Percentiles rank a stretch among this genome's conserved stretches.
Evolutionary conservation across 352 stramenopile genomes (phyloP).

Genomic region (Phytophthora crassamura): DNA sequence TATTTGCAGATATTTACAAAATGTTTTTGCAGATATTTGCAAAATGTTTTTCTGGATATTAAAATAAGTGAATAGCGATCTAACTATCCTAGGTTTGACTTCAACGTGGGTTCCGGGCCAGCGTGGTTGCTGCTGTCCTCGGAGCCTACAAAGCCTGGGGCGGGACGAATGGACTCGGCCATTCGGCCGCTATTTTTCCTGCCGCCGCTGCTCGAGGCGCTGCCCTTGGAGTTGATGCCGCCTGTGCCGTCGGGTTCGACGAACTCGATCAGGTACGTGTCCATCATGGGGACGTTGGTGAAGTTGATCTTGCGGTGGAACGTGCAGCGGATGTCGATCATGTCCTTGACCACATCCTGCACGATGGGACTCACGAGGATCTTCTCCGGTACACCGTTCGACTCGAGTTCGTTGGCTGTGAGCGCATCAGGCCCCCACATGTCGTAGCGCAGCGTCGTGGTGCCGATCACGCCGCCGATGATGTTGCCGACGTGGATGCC

Average conservation of each 20-base stretch:
- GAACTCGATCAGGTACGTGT: constrained; percentile 87
- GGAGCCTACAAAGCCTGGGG: constrained; percentile 7
- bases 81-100: constrained; percentile 3
- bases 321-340: constrained; percentile 84
- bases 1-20: too few species aligned
- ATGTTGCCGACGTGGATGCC: constrained; percentile 91
- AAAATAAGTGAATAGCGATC: too few species aligned
- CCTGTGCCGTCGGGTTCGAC: constrained; percentile 48
- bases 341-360: constrained; percentile 84
- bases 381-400: constrained; percentile 80
- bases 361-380: constrained; percentile 84
- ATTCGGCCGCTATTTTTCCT: constrained; percentile 21
- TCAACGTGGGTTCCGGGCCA: background rate
- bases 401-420: constrained; percentile 89
- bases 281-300: constrained; percentile 84
- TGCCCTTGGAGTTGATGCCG: background rate
- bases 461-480: constrained; percentile 89
- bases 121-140: constrained; percentile 19
- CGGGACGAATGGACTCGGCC: constrained; percentile 3
- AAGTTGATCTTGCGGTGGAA: constrained; percentile 86
- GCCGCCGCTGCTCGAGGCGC: background rate
- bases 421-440: constrained; percentile 89
- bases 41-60: constrained; percentile 12
- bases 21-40: background rate
- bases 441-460: constrained; percentile 87